A percentile compares a stretch with the other conserved stretches of the same genome.
These are phyloP conservation scores for Cryptococcus maquisensis DNA, from an alignment of 1,284 basidiomycete genomes.

Conservation along the genomic window DNA sequence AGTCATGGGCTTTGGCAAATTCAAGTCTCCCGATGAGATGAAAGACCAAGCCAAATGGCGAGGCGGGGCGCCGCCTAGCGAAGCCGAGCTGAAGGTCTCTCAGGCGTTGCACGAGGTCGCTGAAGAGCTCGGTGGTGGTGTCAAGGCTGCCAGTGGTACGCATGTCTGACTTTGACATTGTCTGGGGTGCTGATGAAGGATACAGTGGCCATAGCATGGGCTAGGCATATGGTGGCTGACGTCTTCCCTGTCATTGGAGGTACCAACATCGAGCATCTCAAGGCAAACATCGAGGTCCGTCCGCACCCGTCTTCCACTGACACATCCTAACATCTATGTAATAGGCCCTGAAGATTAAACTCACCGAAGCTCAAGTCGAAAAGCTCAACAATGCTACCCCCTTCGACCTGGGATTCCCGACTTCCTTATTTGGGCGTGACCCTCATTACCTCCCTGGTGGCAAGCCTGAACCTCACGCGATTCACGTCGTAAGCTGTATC, in stretches of 20 bases:
- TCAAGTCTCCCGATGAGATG: conserved; percentile 43
- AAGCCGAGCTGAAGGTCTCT: conserved; percentile 20
- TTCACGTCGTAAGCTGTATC: neutral
- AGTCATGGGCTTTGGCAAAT: conserved; percentile 48
- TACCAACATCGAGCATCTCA: conserved; percentile 34
- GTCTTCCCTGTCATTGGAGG: conserved; percentile 47
- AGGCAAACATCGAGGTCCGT: conserved; percentile 32
- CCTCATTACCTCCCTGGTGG: conserved; percentile 1
- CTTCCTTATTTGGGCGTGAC: neutral
- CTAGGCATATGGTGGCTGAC: conserved; percentile 22
- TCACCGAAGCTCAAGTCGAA: conserved; percentile 38
- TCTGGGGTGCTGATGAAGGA: neutral
- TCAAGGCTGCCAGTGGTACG: conserved; percentile 28
- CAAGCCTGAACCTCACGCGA: too few species aligned
- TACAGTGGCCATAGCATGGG: conserved; percentile 33
- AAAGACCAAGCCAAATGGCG: conserved; percentile 27
- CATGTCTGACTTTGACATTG: neutral
- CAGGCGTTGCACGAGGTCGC: conserved; percentile 42
- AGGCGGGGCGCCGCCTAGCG: conserved; percentile 17
- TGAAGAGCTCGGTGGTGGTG: conserved; percentile 47
- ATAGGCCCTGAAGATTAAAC: conserved; percentile 36
- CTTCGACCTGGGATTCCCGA: conserved; percentile 7
- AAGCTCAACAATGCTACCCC: conserved; percentile 29
- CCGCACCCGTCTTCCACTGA: neutral
- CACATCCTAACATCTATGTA: neutral